Conservation (phyloP, 495 filamentous ascomycete species). For the Echria macrotheca region DNA sequence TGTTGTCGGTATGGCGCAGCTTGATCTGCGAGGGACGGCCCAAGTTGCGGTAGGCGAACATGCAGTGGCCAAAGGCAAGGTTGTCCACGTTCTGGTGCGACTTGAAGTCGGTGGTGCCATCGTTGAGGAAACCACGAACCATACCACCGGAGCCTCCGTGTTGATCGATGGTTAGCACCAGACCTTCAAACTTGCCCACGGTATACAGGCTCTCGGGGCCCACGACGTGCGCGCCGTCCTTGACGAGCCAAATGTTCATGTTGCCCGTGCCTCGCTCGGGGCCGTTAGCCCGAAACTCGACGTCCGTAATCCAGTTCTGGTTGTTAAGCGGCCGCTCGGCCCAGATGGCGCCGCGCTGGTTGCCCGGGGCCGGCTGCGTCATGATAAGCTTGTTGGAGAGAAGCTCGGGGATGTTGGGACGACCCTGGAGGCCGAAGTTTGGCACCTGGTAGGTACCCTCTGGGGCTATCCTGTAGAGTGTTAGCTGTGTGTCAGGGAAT, state of each 20-base stretch:
- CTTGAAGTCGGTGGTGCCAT: constrained; percentile 77
- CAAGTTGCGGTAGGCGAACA: constrained; percentile 85
- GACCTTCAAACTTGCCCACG: constrained; percentile 73
- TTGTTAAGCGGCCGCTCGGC: constrained; percentile 56
- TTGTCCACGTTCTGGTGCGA: constrained; percentile 72
- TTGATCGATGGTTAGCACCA: constrained; percentile 81
- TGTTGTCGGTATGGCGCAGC: constrained; percentile 57
- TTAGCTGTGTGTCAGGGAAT: neutral
- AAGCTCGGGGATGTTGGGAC: constrained; percentile 63
- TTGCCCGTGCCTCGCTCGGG: constrained; percentile 83
- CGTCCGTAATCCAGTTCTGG: constrained; percentile 69
- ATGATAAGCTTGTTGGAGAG: constrained; percentile 89
- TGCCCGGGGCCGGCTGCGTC: constrained; percentile 83
- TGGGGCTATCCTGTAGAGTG: constrained; percentile 34
- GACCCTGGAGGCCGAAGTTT: constrained; percentile 63
- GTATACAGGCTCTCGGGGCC: constrained; percentile 77
- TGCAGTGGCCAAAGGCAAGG: constrained; percentile 90
- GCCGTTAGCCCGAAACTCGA: constrained; percentile 83
- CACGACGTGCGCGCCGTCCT: constrained; percentile 59
- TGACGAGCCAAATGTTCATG: constrained; percentile 87
- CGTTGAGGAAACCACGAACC: constrained; percentile 88
- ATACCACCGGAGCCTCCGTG: constrained; percentile 77
- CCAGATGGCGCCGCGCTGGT: constrained; percentile 80
- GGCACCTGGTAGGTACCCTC: constrained; percentile 33
- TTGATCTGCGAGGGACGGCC: constrained; percentile 74